A percentile compares a stretch with the other conserved stretches of the same genome.
Evolutionary conservation across 768 basidiomycete genomes (phyloP).

Genomic region (Termitomyces sp.): DNA sequence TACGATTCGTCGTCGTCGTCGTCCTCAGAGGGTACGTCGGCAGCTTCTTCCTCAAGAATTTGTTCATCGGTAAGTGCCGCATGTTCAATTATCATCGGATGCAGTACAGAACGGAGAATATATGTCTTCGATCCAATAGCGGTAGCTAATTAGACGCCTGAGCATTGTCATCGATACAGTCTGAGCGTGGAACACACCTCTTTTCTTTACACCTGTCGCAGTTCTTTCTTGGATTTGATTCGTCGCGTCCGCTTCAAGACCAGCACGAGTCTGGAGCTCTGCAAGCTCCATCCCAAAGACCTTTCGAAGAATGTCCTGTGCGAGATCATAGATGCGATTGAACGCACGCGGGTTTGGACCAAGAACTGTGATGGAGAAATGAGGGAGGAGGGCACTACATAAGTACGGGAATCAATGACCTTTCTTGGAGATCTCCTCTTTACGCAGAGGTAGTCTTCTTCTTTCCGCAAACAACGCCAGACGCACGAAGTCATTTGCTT

Average conservation of each 20-base stretch:
- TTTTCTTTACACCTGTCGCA: constrained; percentile 63
- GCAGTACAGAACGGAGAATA: constrained; percentile 75
- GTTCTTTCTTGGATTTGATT: constrained; percentile 43
- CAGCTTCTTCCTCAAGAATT: constrained; percentile 44
- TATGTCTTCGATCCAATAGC: constrained; percentile 72
- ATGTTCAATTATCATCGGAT: constrained; percentile 57
- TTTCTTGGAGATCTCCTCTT: constrained; percentile 89
- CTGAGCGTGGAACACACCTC: constrained; percentile 35
- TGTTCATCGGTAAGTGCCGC: constrained; percentile 56
- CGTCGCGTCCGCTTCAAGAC: constrained; percentile 42
- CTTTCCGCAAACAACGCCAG: constrained; percentile 82
- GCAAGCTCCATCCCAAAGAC: constrained; percentile 85
- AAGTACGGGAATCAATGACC: constrained; percentile 34
- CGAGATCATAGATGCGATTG: constrained; percentile 56
- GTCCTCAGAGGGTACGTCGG: constrained; percentile 42
- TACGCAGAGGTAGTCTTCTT: constrained; percentile 57
- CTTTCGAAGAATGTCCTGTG: constrained; percentile 60
- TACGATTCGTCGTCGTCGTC: constrained; percentile 46
- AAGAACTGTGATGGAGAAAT: constrained; percentile 25
- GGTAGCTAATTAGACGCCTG: constrained; percentile 33
- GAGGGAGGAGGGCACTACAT: neutral
- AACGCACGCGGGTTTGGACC: constrained; percentile 52
- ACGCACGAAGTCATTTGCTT: constrained; percentile 71
- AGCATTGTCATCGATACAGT: neutral
- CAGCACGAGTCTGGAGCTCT: constrained; percentile 66